These are phyloP conservation scores for Dendrothele bispora DNA, from an alignment of 768 basidiomycete species.

Conservation along the genomic window DNA sequence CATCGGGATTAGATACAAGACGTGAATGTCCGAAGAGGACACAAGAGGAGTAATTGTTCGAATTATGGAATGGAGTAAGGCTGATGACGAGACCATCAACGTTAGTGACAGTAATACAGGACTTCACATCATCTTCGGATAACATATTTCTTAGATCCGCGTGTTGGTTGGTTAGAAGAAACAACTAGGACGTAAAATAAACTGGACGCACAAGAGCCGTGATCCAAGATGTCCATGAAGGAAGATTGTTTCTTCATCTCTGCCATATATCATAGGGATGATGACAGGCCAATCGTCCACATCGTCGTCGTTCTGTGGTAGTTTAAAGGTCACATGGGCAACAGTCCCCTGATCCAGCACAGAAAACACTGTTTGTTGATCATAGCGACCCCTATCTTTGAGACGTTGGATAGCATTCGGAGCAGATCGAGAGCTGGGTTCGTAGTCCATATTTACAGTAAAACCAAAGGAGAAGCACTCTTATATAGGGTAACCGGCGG, in stretches of 20 bases:
- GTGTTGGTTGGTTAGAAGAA: no score
- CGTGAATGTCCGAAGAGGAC: slow-evolving; percentile 24
- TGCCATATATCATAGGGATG: not conserved
- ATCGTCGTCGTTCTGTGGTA: not conserved
- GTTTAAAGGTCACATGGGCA: not conserved
- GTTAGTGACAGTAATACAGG: slow-evolving; percentile 23
- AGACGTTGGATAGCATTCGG: not conserved
- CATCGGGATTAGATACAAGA: slow-evolving; percentile 16
- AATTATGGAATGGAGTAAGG: slow-evolving; percentile 27
- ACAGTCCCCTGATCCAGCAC: not conserved
- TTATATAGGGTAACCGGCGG: no score
- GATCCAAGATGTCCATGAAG: not conserved
- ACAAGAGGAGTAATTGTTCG: slow-evolving; percentile 27
- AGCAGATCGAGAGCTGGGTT: not conserved
- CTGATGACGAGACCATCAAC: slow-evolving; percentile 28
- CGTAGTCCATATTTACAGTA: not conserved
- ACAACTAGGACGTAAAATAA: no score
- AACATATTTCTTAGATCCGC: not conserved
- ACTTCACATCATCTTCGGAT: not conserved
- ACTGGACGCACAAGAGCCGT: not conserved
- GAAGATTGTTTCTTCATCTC: not conserved
- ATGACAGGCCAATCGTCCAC: not conserved
- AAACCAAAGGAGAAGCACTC: no score
- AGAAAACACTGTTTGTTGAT: not conserved
- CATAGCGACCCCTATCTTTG: not conserved